Evolutionary conservation across 768 basidiomycete genomes (phyloP), one percentile per base, ranked within the genome.

Genomic region (Termitomyces sp.): DNA sequence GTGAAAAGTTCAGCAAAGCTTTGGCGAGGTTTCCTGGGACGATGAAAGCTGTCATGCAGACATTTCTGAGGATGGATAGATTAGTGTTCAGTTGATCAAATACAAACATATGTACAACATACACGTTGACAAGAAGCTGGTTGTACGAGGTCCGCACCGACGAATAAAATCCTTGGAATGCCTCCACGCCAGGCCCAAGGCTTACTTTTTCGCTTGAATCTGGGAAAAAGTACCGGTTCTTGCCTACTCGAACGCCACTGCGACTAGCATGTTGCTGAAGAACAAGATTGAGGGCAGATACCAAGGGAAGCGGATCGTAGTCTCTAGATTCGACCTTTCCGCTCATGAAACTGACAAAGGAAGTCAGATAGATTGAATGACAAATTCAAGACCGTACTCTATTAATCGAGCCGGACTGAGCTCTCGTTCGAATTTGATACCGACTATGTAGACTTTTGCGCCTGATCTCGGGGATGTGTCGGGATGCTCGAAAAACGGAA

Each of bases 1-100:
- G 59, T 5, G 66, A 54, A 58, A 87, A 89, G 2, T 71, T 75
- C 8, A 70, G 19, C 45, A 90, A 72, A 3, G 81, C 78, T 0
- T 85, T 71, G 0, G 82, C 83, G 9, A 92, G 73, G 57, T 84
- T 88, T 0, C 85, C 83, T 0, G 80, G 80, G 11, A 74, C 70
- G 35, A 82, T 70, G 58, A 83, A 83, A 0, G 82, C 80, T 3
- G 79, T 76, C 71, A 78, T 79, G 61, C 80, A 81, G 19, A 79
- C 76, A 58, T 82, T 82, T 4, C 77, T 79, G 50, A 22, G 15
- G 26, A 22, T n/a, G n/a, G n/a, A 22, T 30, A 9, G 22, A 44
- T 34, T 28, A 19, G 32, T 2, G 6, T n/a, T n/a, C n/a, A 51
- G 12, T 37, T 24, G 21, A 14, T 12, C 9, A 38, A 17, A 52